Conservation (phyloP, 306 rosid genomes). For the Albizia julibrissin region DNA sequence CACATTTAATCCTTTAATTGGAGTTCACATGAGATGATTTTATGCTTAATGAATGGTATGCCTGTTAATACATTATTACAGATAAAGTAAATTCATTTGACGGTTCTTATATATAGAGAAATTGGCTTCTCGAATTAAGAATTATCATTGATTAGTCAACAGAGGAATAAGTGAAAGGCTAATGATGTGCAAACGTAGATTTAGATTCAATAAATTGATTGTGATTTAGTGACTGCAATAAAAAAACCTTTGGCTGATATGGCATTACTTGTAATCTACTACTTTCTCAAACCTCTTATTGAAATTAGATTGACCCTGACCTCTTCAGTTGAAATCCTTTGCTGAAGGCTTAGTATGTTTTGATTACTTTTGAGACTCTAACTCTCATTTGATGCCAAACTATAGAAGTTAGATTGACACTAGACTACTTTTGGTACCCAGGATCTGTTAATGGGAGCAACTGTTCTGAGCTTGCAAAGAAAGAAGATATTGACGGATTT, state of each 20-base stretch:
- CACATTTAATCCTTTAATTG: background rate
- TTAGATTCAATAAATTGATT: constrained; percentile 16
- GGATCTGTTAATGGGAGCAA: constrained; percentile 98
- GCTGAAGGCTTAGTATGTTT: background rate
- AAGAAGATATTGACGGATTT: constrained; percentile 98
- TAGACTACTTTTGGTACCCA: constrained; percentile 33
- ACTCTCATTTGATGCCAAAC: constrained; percentile 8
- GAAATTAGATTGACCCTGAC: constrained; percentile 20
- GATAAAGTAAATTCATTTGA: constrained; percentile 3
- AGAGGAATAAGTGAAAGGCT: background rate
- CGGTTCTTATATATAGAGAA: constrained; percentile 1
- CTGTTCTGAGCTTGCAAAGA: constrained; percentile 86
- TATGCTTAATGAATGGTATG: background rate
- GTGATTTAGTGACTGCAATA: background rate
- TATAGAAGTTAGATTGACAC: background rate
- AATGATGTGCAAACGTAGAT: background rate
- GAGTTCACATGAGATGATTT: background rate
- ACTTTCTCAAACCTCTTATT: background rate
- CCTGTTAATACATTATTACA: background rate
- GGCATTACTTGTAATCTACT: background rate
- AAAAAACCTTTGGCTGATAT: background rate
- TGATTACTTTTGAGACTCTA: background rate
- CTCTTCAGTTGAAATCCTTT: constrained; percentile 13
- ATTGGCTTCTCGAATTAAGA: background rate
- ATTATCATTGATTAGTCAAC: background rate